Conservation (phyloP, 805 yeast genomes). For the Yarrowia sp. region DNA sequence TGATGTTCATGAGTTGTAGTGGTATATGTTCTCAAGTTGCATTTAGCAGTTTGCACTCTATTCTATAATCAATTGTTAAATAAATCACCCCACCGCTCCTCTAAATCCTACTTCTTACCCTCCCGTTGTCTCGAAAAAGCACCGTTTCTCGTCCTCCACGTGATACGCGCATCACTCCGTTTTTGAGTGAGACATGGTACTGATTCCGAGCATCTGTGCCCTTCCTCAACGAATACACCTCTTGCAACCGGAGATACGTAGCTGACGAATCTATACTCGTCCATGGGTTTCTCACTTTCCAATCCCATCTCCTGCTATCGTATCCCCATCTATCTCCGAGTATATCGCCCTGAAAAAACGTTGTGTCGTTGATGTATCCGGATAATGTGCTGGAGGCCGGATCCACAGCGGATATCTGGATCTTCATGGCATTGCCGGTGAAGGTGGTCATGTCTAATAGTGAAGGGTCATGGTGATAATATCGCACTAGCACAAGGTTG, state of each 20-base stretch:
- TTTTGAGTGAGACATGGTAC: slow-evolving; percentile 8
- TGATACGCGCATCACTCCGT: slow-evolving; percentile 2
- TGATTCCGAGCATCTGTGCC: neutral
- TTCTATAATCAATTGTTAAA: neutral
- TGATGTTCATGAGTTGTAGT: too few relatives aligned
- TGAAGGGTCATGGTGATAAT: neutral
- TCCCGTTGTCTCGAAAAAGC: neutral
- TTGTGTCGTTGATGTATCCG: slow-evolving; percentile 3
- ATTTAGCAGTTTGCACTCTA: too few relatives aligned
- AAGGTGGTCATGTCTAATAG: neutral
- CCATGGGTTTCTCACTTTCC: neutral
- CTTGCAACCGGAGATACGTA: neutral
- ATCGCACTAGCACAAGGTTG: slow-evolving; percentile 7
- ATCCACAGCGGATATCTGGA: neutral
- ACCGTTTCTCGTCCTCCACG: neutral
- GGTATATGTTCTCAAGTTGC: too few relatives aligned
- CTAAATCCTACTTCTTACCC: neutral
- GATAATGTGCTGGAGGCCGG: neutral
- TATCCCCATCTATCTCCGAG: neutral
- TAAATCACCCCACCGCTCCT: neutral
- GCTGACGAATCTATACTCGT: neutral
- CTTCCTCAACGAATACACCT: neutral
- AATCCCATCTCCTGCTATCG: neutral
- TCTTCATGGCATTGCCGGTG: neutral
- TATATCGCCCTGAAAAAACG: slow-evolving; percentile 14